phyloP scores from a whole-genome alignment of 176 grass and related monocot species.

The Avena eriantha region DNA sequence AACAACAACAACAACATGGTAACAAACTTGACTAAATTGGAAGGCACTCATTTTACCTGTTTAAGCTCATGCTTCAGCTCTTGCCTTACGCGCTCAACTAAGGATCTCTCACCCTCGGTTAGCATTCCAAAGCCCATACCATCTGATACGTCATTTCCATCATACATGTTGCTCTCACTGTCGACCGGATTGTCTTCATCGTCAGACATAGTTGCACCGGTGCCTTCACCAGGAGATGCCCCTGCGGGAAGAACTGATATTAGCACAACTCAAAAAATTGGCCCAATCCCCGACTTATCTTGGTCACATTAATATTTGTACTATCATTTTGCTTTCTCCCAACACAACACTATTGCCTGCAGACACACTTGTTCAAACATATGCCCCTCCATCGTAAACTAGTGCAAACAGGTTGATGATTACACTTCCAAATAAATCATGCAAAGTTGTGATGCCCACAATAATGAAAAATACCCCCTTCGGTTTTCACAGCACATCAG shows the following conservation, averaged over 20 bases:
- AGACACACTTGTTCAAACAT: neutral
- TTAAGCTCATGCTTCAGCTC: conserved; percentile 97
- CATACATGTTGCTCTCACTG: conserved; percentile 80
- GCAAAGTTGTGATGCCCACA: neutral
- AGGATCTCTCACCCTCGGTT: conserved; percentile 94
- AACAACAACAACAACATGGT: neutral
- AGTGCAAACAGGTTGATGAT: neutral
- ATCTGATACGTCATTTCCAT: conserved; percentile 74
- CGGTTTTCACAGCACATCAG: neutral
- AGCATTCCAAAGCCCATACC: conserved; percentile 94
- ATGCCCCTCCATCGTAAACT: neutral
- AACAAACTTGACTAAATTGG: neutral
- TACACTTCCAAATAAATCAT: conserved; percentile 15
- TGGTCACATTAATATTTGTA: neutral
- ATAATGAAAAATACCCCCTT: neutral
- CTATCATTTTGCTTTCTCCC: neutral
- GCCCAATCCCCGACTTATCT: neutral
- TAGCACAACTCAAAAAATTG: conserved; percentile 26
- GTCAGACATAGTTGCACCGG: conserved; percentile 97
- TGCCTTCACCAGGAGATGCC: conserved; percentile 91
- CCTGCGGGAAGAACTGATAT: conserved; percentile 49
- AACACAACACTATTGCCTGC: neutral
- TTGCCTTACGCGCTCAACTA: conserved; percentile 85
- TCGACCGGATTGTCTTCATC: conserved; percentile 93
- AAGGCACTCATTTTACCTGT: conserved; percentile 55